These are phyloP conservation scores for Fulvia fulva DNA, from an alignment of 2,329 filamentous ascomycete species.

Conservation along the genomic window DNA sequence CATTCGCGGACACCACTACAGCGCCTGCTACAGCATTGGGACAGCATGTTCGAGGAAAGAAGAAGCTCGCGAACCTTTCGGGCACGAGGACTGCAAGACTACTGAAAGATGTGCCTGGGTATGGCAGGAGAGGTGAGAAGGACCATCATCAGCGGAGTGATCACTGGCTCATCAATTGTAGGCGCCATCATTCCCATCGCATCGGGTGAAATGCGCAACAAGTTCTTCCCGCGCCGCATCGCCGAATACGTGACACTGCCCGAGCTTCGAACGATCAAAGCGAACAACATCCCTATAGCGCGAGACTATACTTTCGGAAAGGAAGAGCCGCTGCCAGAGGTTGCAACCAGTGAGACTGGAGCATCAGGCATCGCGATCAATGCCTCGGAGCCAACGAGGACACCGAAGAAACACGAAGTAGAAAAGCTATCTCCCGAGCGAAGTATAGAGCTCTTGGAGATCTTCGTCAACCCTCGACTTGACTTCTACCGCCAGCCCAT, in stretches of 20 bases:
- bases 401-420: constrained; percentile 30
- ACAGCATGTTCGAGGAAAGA: constrained; percentile 36
- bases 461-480: constrained; percentile 45
- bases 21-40: constrained; percentile 9
- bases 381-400: constrained; percentile 12
- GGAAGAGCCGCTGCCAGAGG: constrained; percentile 5
- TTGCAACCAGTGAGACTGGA: neutral
- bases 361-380: neutral
- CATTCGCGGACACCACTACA: constrained; percentile 9
- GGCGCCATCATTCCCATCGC: constrained; percentile 51
- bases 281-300: constrained; percentile 42
- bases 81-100: constrained; percentile 48
- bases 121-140: constrained; percentile 44
- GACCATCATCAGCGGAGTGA: too few species aligned
- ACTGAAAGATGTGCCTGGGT: constrained; percentile 50
- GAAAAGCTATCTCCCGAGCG: constrained; percentile 40
- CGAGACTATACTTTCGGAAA: constrained; percentile 45
- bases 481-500: constrained; percentile 47
- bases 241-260: constrained; percentile 51
- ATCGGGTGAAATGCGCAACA: constrained; percentile 53
- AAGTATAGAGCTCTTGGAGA: constrained; percentile 46
- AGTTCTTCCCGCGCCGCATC: constrained; percentile 49
- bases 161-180: too few species aligned
- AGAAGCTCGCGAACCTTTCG: constrained; percentile 31
- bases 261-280: constrained; percentile 44